A percentile compares a stretch with the other conserved stretches of the same genome.
These are phyloP conservation scores for Xerocomus cyaneibrunnescens DNA, from an alignment of 1,284 basidiomycete species.

Conservation along the genomic window DNA sequence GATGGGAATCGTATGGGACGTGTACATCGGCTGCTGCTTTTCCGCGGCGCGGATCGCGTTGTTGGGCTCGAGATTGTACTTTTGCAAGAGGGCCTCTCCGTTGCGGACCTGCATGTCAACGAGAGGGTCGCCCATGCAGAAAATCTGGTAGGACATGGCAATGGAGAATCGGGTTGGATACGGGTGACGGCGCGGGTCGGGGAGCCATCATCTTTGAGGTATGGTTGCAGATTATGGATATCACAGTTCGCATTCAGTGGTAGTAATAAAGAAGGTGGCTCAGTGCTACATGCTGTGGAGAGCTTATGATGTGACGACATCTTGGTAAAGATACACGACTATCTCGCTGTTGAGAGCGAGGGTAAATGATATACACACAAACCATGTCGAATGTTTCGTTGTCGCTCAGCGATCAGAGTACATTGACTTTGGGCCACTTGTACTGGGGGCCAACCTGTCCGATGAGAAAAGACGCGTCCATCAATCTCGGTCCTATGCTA, in stretches of 20 bases:
- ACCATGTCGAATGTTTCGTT: background rate
- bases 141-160: constrained; percentile 50
- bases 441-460: constrained; percentile 71
- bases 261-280: background rate
- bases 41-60: constrained; percentile 95
- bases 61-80: constrained; percentile 93
- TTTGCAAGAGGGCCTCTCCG: constrained; percentile 82
- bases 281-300: constrained; percentile 20
- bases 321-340: constrained; percentile 27
- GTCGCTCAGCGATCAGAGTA: constrained; percentile 80
- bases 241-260: background rate
- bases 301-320: background rate
- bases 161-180: constrained; percentile 6
- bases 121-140: constrained; percentile 88
- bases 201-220: no score
- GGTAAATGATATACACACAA: constrained; percentile 7
- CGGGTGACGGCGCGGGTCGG: background rate
- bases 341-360: constrained; percentile 42
- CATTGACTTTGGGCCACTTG: constrained; percentile 74
- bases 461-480: background rate
- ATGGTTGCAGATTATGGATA: no score
- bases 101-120: constrained; percentile 87
- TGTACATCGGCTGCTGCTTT: constrained; percentile 81
- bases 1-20: background rate
- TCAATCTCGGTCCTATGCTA: background rate